Base-by-base conservation (phyloP, 2,329 filamentous ascomycete genomes). In the Fusarium sterilihyphosum region DNA sequence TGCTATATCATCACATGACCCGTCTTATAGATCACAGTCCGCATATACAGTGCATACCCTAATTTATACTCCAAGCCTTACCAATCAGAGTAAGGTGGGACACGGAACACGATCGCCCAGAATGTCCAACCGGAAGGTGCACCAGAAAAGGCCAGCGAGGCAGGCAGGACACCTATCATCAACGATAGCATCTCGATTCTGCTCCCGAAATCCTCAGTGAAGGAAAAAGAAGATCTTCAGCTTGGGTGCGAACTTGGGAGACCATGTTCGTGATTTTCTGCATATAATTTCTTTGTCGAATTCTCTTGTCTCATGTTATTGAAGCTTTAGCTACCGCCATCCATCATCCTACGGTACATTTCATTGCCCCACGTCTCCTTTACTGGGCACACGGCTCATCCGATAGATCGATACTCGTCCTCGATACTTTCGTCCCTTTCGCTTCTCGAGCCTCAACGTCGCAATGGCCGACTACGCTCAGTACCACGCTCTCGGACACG, bases 401-500 rank as follows among this genome's bases (percentile, higher is more conserved):
- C 67, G 72, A 80, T 78, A 79, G 71, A 69, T 43, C 53, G 59
- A 63, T 73, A 59, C 54, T 71, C 65, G 63, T 62, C 60, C 67
- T 67, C 75, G 54, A 78, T 71, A 65, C 61, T 71, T 62, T 68
- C 65, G 70, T 65, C 65, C 61, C 63, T 53, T 63, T 72, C 35
- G 49, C 62, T 62, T 71, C 65, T 24, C 52, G 33, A 65, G 59
- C 52, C 61, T 61, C 47, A 69, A 70, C 69, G 38, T 64, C 73
- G 81, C 74, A 74, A 90, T 90, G 88, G 86, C 87, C 78, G 87
- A 90, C 75, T 87, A 88, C 78, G 81, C 85, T 69, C 86, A 86
- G 81, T 90, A 88, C 77, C 87, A 90, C 77, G 83, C 86, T 78
- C 84, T 90, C 61, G 89, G 88, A 54, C 88, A 90, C 78, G 87